Evolutionary conservation across 345 rosid genomes (phyloP).

Genomic region (Eucalyptus erythrocorys): DNA sequence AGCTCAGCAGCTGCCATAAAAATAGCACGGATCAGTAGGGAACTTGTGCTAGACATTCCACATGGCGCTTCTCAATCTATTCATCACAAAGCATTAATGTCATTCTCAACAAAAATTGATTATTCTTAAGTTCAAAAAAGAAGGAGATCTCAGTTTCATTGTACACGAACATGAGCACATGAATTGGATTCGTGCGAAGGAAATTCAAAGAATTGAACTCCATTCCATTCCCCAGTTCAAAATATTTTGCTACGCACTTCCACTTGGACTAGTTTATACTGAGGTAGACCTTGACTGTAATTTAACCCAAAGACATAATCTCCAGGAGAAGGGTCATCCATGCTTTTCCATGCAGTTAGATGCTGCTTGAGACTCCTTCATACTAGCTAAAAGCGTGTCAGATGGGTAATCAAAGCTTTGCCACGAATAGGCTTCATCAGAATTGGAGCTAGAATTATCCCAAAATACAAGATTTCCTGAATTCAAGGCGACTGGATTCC

Average conservation of each 20-base stretch:
- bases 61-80: background rate
- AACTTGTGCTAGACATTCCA: background rate
- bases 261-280: background rate
- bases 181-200: background rate
- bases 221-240: constrained; percentile 23
- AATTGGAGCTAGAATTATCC: background rate
- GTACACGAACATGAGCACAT: background rate
- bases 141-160: constrained; percentile 1
- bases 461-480: constrained; percentile 20
- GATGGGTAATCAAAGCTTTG: constrained; percentile 28
- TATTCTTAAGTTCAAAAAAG: background rate
- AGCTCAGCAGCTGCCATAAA: background rate
- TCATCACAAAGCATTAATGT: background rate
- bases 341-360: constrained; percentile 14
- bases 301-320: constrained; percentile 6
- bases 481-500: constrained; percentile 10
- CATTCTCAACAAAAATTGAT: background rate
- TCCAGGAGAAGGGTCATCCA: constrained; percentile 16
- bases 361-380: constrained; percentile 7
- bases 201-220: constrained; percentile 8
- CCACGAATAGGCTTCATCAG: constrained; percentile 7
- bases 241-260: background rate
- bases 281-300: background rate
- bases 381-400: constrained; percentile 20
- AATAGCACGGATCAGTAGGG: background rate